Conservation (phyloP, 2,329 filamentous ascomycete species). For the Fusarium papillatum region DNA sequence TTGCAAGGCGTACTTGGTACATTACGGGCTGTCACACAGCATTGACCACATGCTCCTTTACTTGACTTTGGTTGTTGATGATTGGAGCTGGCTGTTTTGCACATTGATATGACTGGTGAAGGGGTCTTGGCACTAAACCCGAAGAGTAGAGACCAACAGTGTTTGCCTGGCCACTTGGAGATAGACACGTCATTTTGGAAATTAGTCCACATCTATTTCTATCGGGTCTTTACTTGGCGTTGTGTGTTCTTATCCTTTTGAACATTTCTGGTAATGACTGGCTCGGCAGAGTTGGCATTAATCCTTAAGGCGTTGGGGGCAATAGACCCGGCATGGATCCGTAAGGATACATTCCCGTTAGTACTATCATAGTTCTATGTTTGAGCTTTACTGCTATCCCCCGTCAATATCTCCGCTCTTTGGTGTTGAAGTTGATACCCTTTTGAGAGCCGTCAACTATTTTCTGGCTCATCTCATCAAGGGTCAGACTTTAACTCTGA, state of each 20-base stretch:
- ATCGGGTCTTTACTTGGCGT: neutral
- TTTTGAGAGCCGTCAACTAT: neutral
- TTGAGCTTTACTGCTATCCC: neutral
- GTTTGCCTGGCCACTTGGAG: neutral
- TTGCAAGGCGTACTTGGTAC: neutral
- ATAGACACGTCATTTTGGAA: neutral
- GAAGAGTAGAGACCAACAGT: neutral
- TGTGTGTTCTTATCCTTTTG: neutral
- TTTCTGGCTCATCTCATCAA: too few species aligned
- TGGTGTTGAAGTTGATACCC: neutral
- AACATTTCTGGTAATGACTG: neutral
- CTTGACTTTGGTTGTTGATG: neutral
- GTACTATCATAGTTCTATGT: neutral
- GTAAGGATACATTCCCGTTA: neutral
- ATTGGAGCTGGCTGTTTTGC: neutral
- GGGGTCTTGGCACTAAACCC: neutral
- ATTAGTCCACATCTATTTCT: neutral
- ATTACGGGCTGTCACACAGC: neutral
- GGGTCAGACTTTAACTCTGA: too few species aligned
- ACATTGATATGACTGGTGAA: neutral
- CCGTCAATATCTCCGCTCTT: neutral
- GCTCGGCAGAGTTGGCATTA: neutral
- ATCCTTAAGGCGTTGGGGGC: neutral
- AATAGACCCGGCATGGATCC: neutral
- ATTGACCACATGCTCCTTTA: neutral